Conservation (phyloP, 2,329 filamentous ascomycete genomes). For the Aspergillus ochraceoroseus region DNA sequence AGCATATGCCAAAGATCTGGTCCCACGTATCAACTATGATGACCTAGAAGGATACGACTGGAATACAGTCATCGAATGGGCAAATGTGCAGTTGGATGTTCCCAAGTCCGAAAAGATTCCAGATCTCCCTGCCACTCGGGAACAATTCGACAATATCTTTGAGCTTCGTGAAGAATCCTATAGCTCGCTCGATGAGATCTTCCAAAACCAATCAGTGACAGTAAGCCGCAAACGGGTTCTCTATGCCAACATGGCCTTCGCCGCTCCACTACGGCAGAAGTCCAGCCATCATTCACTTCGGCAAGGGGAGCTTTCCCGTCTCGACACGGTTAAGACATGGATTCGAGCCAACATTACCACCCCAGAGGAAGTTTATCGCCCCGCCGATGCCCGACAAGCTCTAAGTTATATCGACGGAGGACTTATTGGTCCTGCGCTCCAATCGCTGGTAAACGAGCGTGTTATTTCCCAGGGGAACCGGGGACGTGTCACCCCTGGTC, state of each 20-base stretch:
- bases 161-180: conserved; percentile 38
- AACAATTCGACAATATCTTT: conserved; percentile 42
- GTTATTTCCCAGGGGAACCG: conserved; percentile 39
- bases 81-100: conserved; percentile 39
- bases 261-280: conserved; percentile 23
- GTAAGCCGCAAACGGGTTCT: conserved; percentile 34
- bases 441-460: conserved; percentile 39
- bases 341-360: conserved; percentile 47
- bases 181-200: conserved; percentile 34
- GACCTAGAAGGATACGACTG: conserved; percentile 46
- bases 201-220: conserved; percentile 31
- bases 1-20: conserved; percentile 42
- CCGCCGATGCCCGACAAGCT: conserved; percentile 35
- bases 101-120: conserved; percentile 36
- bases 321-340: conserved; percentile 45
- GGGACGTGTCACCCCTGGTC: conserved; percentile 39
- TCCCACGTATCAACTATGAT: conserved; percentile 44
- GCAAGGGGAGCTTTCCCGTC: conserved; percentile 23
- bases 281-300: conserved; percentile 6
- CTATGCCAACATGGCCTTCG: conserved; percentile 36
- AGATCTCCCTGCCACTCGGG: conserved; percentile 42
- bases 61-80: conserved; percentile 46
- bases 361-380: conserved; percentile 39
- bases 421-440: conserved; percentile 39
- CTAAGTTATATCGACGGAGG: conserved; percentile 32